Evolutionary conservation across 1,284 basidiomycete species (phyloP), one percentile per base, ranked within the genome.

Genomic region (Cryptococcus deneoformans): DNA sequence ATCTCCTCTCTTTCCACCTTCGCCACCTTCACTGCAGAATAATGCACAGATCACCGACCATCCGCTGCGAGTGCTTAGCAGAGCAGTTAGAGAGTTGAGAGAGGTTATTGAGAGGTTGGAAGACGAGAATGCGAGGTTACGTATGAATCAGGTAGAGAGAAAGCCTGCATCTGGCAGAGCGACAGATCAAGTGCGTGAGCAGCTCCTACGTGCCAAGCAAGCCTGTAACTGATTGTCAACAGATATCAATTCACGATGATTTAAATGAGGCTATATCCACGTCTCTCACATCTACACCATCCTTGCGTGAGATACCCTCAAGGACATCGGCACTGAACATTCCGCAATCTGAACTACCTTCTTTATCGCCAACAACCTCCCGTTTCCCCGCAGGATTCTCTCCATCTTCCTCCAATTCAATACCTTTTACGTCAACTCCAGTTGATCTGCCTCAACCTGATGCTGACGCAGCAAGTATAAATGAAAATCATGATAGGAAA

Each of bases 1-100:
- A 24, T 55, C 65, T 3, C 70, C 68, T 2, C 53, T 75, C 1
- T 76, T 75, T 40, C 74, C 72, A 5, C 72, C 74, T 6, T 72
- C 71, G 0, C 74, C 72, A 3, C 71, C 70, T n/a, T 38, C 59
- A 5, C 50, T 53, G 6, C 34, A 43, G n/a, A 14, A 29, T 2
- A 40, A 38, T 29, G 40, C 46, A 8, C 40, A 46, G 8, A 42
- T 45, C 5, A n/a, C 48, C 2, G 68, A 71, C 40, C 70, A 76
- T 50, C 74, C 74, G 0, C 54, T 76, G 6, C 53, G 67, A 6
- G 59, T 75, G 6, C 60, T 76, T 2, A 62, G 63, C 16, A 52
- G 68, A 20, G 71, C 72, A 6, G 64, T 76, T n/a, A 59, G 67
- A 14, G 73, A 73, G 52, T 53, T 75, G 38, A 59, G 60, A 20